A percentile compares a stretch with the other conserved stretches of the same genome.
phyloP scores from a whole-genome alignment of 1,284 basidiomycete species.

The Rhodotorula glutinis region DNA sequence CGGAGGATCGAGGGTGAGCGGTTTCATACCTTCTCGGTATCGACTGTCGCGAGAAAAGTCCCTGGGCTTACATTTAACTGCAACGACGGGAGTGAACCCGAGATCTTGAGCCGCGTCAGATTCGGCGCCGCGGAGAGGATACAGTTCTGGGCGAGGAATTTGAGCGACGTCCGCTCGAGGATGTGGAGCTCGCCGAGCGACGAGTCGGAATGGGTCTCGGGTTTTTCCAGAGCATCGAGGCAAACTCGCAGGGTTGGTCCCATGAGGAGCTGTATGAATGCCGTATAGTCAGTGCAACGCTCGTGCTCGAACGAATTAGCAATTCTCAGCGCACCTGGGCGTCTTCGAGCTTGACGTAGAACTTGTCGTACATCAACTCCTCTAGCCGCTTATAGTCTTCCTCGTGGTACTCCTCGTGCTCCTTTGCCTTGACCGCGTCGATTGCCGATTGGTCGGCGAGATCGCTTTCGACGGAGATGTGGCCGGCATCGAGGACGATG shows the following conservation, averaged over 20 bases:
- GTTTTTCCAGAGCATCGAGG: slow-evolving; percentile 62
- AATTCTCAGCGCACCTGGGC: slow-evolving; percentile 66
- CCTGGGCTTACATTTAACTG: slow-evolving; percentile 64
- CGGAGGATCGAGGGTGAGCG: neutral
- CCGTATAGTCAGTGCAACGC: neutral
- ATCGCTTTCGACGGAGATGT: slow-evolving; percentile 88
- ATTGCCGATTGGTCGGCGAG: slow-evolving; percentile 81
- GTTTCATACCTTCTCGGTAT: neutral
- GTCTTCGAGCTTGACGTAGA: slow-evolving; percentile 77
- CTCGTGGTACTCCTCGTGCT: slow-evolving; percentile 79
- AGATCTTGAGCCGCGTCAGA: slow-evolving; percentile 85
- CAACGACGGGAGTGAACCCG: slow-evolving; percentile 82
- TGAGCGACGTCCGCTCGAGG: slow-evolving; percentile 88
- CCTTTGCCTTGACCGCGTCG: slow-evolving; percentile 76
- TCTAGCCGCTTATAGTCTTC: slow-evolving; percentile 87
- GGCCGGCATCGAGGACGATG: slow-evolving; percentile 92
- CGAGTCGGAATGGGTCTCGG: slow-evolving; percentile 46
- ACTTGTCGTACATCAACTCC: slow-evolving; percentile 93
- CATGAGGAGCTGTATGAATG: slow-evolving; percentile 69
- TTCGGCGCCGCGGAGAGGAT: slow-evolving; percentile 84
- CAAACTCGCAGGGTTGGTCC: slow-evolving; percentile 81
- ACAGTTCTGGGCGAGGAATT: slow-evolving; percentile 86
- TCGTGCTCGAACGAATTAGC: neutral
- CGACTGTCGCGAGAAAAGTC: too few species aligned
- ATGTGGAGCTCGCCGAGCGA: slow-evolving; percentile 68